Base-by-base conservation (phyloP, 2,329 filamentous ascomycete genomes). In the Dryadomyces quercivorus region DNA sequence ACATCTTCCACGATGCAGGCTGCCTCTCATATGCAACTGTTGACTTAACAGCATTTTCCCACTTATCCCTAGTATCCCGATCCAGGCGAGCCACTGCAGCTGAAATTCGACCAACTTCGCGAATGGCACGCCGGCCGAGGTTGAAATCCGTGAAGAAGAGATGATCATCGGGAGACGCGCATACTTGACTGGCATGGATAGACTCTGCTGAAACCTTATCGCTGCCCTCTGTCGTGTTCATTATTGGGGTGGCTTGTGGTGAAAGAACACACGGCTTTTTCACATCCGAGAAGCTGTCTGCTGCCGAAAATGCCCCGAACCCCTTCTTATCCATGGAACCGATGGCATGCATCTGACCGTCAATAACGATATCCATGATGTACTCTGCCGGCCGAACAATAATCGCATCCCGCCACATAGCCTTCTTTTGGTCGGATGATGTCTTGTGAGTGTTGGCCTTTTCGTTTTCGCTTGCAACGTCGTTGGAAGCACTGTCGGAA, bases 101-200 rank as follows among this genome's bases (percentile, higher is more conserved):
- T 1, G 48, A 31, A 49, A 54, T 47, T 13, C 56, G 55, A 16
- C 58, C 59, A 6, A 61, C 5, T 21, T 57, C 55, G 5, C 59
- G 54, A 4, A 72, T 69, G 16, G 67, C 71, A 21, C 64, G 62
- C 43, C 59, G 58, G 15, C 67, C 67, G 4, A 80, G 64, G 0
- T 69, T 74, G 45, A 78, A 78, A 0, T 69, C 66, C 50, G 76
- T 75, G 63, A 72, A 75, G 62, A 79, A 81, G 2, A 82, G 65
- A 56, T 77, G 74, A 13, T 73, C 66, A 15, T 73, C 64, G 1
- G 73, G 73, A 3, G 63, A 61, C 2, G 69, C 63, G 60, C 78
- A 81, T 6, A 56, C 44, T 5, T 59, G 44, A 34, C 56, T 63
- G 2, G 58, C 54, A 15, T 54, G 56, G 16, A 54, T 56, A 1